A percentile compares a stretch with the other conserved stretches of the same genome.
Conservation (phyloP, 108 stramenopile genomes). For the Cylindrotheca fusiformis region DNA sequence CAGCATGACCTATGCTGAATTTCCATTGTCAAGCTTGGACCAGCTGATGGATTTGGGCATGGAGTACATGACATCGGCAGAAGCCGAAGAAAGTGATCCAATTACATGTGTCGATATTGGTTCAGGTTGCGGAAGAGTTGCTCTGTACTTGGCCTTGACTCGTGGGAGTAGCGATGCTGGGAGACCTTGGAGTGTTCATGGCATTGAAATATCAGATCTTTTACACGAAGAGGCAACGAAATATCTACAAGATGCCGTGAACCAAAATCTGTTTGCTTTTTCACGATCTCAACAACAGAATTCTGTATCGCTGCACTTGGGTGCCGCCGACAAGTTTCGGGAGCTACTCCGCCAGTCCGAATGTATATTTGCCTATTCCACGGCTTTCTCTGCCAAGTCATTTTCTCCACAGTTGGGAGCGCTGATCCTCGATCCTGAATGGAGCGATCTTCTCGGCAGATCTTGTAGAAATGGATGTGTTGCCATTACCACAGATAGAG, state of each 20-base stretch:
- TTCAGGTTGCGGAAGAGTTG: conserved; percentile 70
- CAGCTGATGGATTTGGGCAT: conserved; percentile 55
- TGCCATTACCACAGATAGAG: conserved; percentile 77
- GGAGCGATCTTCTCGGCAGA: conserved; percentile 53
- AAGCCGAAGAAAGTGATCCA: neutral
- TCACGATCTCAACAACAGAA: neutral
- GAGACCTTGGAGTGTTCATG: conserved; percentile 55
- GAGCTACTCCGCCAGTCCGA: conserved; percentile 43
- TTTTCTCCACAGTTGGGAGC: conserved; percentile 55
- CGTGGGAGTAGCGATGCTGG: conserved; percentile 14
- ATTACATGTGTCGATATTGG: conserved; percentile 57
- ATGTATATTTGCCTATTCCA: conserved; percentile 72
- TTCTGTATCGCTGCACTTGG: conserved; percentile 22
- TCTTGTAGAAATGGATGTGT: conserved; percentile 49
- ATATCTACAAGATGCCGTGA: neutral
- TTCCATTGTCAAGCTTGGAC: conserved; percentile 72
- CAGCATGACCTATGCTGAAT: conserved; percentile 73
- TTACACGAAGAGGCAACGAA: conserved; percentile 53
- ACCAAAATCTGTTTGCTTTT: neutral
- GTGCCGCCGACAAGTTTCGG: conserved; percentile 28
- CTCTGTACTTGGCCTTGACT: conserved; percentile 58
- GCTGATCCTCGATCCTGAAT: conserved; percentile 59
- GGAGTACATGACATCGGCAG: conserved; percentile 3
- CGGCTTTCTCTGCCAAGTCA: conserved; percentile 45
- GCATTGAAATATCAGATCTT: conserved; percentile 60